Evolutionary conservation across 31 red algal genomes (phyloP).

Genomic region (Odonthalia washingtoniensis): DNA sequence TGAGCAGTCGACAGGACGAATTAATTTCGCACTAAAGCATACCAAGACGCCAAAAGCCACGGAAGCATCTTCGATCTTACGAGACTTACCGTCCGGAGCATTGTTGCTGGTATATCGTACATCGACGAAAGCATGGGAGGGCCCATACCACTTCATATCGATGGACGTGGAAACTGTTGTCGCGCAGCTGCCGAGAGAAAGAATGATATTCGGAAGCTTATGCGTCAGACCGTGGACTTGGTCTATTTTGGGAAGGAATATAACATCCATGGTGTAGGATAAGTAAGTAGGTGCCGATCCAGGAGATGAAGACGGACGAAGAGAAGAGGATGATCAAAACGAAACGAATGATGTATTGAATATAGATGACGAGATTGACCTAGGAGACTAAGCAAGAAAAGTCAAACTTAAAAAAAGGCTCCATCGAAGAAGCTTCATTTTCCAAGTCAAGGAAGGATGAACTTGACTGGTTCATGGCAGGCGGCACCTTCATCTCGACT

Average conservation of each 20-base stretch:
- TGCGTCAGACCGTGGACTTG: neutral
- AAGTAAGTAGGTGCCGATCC: neutral
- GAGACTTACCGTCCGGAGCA: neutral
- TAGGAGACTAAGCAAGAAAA: neutral
- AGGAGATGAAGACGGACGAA: neutral
- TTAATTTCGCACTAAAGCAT: neutral
- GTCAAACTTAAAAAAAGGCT: neutral
- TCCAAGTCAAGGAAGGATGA: too few species aligned
- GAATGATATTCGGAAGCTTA: neutral
- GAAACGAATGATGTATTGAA: neutral
- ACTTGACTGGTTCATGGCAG: too few species aligned
- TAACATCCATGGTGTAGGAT: neutral
- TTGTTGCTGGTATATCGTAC: neutral
- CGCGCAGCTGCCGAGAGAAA: neutral
- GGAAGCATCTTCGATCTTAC: neutral
- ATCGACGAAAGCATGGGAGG: neutral
- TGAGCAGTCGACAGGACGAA: neutral
- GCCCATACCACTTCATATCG: neutral
- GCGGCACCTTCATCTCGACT: slow-evolving; percentile 30
- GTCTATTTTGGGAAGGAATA: neutral
- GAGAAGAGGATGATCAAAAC: neutral
- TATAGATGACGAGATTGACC: neutral
- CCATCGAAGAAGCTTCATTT: too few species aligned
- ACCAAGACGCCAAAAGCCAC: neutral
- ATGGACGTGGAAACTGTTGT: slow-evolving; percentile 14